A percentile compares a stretch with the other conserved stretches of the same genome.
Conservation (phyloP, 1,139 yeast species). For the Debaryomyces nepalensis region DNA sequence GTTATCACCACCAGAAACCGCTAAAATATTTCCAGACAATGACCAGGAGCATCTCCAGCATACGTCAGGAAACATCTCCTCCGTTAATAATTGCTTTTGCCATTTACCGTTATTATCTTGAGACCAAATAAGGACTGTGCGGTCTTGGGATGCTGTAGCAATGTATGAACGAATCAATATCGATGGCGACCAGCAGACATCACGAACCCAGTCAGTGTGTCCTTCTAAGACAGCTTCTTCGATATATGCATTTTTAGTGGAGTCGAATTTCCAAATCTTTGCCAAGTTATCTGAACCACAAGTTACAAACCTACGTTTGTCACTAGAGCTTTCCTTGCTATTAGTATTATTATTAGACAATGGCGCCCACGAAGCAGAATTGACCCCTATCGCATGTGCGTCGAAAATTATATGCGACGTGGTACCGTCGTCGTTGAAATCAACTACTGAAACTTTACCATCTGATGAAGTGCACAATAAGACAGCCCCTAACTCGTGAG, state of each 20-base stretch:
- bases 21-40: constrained; percentile 90
- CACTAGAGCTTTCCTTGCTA: constrained; percentile 37
- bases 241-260: constrained; percentile 59
- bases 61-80: constrained; percentile 91
- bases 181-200: constrained; percentile 97
- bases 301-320: constrained; percentile 71
- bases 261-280: constrained; percentile 82
- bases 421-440: constrained; percentile 89
- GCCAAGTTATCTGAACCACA: constrained; percentile 96
- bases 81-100: constrained; percentile 76
- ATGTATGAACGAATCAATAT: constrained; percentile 84
- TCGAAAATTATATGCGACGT: constrained; percentile 66
- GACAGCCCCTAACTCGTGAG: constrained; percentile 94
- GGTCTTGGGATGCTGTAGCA: constrained; percentile 98
- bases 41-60: constrained; percentile 99
- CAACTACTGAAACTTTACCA: constrained; percentile 88
- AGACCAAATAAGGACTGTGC: constrained; percentile 94
- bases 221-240: constrained; percentile 84
- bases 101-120: constrained; percentile 70
- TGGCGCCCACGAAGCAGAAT: constrained; percentile 97
- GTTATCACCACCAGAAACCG: constrained; percentile 95
- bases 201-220: constrained; percentile 98
- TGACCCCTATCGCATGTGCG: constrained; percentile 94
- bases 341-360: constrained; percentile 40
- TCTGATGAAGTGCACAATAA: constrained; percentile 91